Base-by-base conservation (phyloP, 805 yeast species). In the Candida quercuum region DNA sequence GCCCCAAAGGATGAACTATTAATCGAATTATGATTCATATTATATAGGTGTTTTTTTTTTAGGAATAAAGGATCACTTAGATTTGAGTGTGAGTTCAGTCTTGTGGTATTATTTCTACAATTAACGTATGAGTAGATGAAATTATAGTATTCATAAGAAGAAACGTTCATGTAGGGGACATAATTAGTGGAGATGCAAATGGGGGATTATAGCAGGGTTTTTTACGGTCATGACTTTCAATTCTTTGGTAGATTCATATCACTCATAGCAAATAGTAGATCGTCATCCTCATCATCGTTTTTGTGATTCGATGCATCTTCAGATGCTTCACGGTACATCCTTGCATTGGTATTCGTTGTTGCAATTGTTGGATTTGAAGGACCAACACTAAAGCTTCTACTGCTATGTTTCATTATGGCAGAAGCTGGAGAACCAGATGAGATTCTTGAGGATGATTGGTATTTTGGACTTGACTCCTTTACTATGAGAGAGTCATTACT, bases 221-320 rank as follows among this genome's bases (percentile, higher is more conserved):
- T n/a, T n/a, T n/a, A n/a, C n/a, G n/a, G n/a, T n/a, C n/a, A 22
- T 22, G 11, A 6, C 3, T 11, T 17, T 36, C 37, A 43, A 22
- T 22, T 15, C 25, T 49, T 51, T n/a, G 56, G 45, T 21, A 72
- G 52, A 50, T 73, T 76, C 86, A 81, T 80, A 50, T 81, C 87
- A 53, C 86, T 81, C 87, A 79, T 80, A 17, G 84, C 73, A 56
- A 80, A 79, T 33, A 80, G 59, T 40, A 81, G 60, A 36, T 80
- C 86, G 43, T 79, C 86, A 38, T 80, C 86, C 18, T 76, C 83
- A 23, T 76, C 81, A 5, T 61, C 56, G 1, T 51, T 57, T 15
- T 26, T 21, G 12, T 28, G 28, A 16, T 22, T 11, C 5, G 11
- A 13, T 15, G 31, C 25, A 19, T 37, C 36, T 15, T 33, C 27